Conservation (phyloP, 2,329 filamentous ascomycete species). For the Ophioceras dolichostomum region DNA sequence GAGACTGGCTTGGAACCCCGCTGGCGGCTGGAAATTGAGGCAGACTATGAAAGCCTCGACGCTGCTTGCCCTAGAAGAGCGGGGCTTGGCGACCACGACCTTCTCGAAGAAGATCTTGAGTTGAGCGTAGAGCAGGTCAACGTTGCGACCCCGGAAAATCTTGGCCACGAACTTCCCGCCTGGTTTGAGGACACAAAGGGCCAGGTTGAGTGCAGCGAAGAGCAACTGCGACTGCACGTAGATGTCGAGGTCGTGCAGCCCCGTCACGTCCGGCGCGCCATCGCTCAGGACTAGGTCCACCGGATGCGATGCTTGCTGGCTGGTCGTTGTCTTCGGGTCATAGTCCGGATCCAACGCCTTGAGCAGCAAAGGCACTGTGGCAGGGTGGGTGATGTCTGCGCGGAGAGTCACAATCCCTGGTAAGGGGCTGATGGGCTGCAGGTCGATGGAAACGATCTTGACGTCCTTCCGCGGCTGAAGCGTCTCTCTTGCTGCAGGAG, state of each 20-base stretch:
- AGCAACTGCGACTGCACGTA: conserved; percentile 95
- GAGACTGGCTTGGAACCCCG: conserved; percentile 62
- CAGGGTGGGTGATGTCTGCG: conserved; percentile 94
- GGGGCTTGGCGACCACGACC: conserved; percentile 85
- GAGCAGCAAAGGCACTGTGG: conserved; percentile 81
- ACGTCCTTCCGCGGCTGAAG: conserved; percentile 51
- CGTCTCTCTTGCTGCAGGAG: too few species aligned
- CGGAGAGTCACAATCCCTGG: conserved; percentile 86
- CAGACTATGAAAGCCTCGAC: conserved; percentile 96
- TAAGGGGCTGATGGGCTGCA: conserved; percentile 90
- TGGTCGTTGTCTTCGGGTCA: conserved; percentile 28
- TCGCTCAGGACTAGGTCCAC: conserved; percentile 94
- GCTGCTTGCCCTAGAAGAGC: conserved; percentile 90
- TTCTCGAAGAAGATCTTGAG: conserved; percentile 80
- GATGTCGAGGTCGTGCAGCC: conserved; percentile 92
- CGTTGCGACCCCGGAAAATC: conserved; percentile 89
- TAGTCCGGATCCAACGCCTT: conserved; percentile 68
- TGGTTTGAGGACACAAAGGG: conserved; percentile 80
- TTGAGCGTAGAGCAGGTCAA: conserved; percentile 91
- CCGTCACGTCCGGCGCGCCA: conserved; percentile 91
- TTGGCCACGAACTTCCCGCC: conserved; percentile 97
- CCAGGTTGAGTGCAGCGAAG: conserved; percentile 86
- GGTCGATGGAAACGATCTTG: conserved; percentile 89
- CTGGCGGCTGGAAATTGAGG: conserved; percentile 72
- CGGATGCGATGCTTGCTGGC: conserved; percentile 51